Evolutionary conservation across 1,139 yeast genomes (phyloP), one percentile per base, ranked within the genome.

Genomic region (Diutina ranongensis): DNA sequence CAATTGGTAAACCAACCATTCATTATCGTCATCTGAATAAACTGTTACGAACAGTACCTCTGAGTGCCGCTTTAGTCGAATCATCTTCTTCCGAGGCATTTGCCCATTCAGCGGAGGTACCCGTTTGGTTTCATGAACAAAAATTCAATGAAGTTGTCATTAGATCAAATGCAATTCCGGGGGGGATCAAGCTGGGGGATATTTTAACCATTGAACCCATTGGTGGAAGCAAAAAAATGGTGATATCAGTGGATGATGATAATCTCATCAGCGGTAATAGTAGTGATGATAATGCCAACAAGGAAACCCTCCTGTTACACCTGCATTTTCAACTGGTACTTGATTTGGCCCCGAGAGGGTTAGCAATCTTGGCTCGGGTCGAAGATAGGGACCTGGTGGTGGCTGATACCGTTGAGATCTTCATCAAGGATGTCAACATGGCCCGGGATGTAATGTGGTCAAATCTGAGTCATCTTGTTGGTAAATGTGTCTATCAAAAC

Each of bases 361-460:
- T 71, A 49, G 81, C 87, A 1, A 74, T 74, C 49, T 60, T 81
- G 35, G 74, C 71, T 48, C 58, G 65, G 19, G 68, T 75, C 34
- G 44, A 50, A 1, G 62, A 67, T 45, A 42, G 54, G 4, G 61
- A 65, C 7, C 62, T 67, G 1, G 83, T 77, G 9, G 83, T 78
- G 49, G 85, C 92, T 0, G 97, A 92, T 54, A 72, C 86, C 2
- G 76, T 89, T 4, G 98, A 92, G 56, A 66, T 94, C 4, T 80
- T 78, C 57, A 76, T 88, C 47, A 85, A 83, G 55, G 97, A 92
- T 57, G 71, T 86, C 20, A 79, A 84, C 54, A 64, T 94, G 18
- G 79, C 95, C 1, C 67, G 99, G 52, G 96, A 95, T 49, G 94
- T 88, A 54, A 89, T 89, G 94, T 94, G 97, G 96, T 70, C 77